Evolutionary conservation across 139 green algal genomes (phyloP), one percentile per base, ranked within the genome.

Genomic region (Mesostigma viride): DNA sequence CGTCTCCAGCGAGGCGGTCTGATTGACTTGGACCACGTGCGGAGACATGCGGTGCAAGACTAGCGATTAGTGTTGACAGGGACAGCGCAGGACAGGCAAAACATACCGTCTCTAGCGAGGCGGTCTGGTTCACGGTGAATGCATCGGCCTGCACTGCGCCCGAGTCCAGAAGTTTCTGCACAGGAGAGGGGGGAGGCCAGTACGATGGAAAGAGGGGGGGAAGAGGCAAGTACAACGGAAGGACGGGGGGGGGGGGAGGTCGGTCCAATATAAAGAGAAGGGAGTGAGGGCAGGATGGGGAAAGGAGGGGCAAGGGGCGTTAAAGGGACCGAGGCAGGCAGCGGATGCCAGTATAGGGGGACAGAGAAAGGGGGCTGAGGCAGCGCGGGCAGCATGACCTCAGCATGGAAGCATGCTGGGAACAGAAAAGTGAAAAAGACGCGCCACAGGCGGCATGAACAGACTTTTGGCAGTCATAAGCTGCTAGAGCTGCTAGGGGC

Each of bases 91-190:
- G n/a, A n/a, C n/a, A n/a, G n/a, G n/a, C n/a, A n/a, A 27, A 17
- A 27, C 53, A 32, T 31, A 62, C 53, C 22, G 35, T 32, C 11
- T 83, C 58, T 33, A 87, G 63, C 1, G 81, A 85, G 0, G 30
- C 65, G 36, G 45, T 32, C 24, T 47, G 32, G 77, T 89, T 80
- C 1, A 87, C 80, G 3, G 83, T 82, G 58, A 90, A 83, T 0
- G 84, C 83, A 74, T 90, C 79, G 3, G 53, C 46, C 76, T 89
- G 84, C 56, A 78, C 73, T 2, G 80, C 65, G 8, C 84, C 84
- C 17, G 58, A 72, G 74, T 89, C 84, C 14, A 89, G 66, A 3
- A 72, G 8, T 3, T 30, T 36, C 30, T 69, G 5, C 36, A 62
- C 5, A 51, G 40, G n/a, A n/a, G 14, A 51, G 14, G 40, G 8